Percentiles rank a stretch among this genome's conserved stretches.
Evolutionary conservation across 305 asterid species (phyloP).

Genomic region (Lippia alba): DNA sequence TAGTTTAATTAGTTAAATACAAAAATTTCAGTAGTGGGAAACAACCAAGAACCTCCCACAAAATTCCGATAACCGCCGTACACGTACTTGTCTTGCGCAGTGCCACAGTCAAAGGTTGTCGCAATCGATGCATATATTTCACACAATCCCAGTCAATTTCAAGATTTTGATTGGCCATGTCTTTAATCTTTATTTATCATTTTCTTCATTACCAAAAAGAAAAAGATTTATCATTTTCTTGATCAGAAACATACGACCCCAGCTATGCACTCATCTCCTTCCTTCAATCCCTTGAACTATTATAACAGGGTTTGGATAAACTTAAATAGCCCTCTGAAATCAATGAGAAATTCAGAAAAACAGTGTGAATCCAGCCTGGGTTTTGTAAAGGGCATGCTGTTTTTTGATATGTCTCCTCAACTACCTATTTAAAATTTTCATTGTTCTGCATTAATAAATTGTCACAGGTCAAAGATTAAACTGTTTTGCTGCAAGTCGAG

Average conservation of each 20-base stretch:
- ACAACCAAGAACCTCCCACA: not conserved
- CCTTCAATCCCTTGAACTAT: not conserved
- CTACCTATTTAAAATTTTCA: slow-evolving; percentile 33
- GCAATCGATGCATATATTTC: slow-evolving; percentile 9
- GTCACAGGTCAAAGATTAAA: slow-evolving; percentile 54
- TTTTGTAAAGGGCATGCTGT: slow-evolving; percentile 11
- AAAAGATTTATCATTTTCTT: not conserved
- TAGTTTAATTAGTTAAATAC: not conserved
- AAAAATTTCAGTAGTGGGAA: not conserved
- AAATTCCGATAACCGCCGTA: too few relatives aligned
- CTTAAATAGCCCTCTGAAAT: too few relatives aligned
- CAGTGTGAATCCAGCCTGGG: slow-evolving; percentile 38
- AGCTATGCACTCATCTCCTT: not conserved
- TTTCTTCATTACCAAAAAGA: too few relatives aligned
- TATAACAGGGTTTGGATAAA: too few relatives aligned
- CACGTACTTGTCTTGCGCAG: too few relatives aligned
- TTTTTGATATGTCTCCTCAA: slow-evolving; percentile 42
- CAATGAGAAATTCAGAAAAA: not conserved
- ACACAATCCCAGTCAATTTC: not conserved
- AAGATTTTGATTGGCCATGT: slow-evolving; percentile 14
- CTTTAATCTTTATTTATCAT: slow-evolving; percentile 1
- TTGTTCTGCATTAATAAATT: slow-evolving; percentile 25
- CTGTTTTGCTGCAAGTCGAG: slow-evolving; percentile 42
- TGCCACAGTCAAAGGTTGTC: slow-evolving; percentile 29
- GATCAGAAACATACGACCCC: slow-evolving; percentile 6